A percentile compares a stretch with the other conserved stretches of the same genome.
Evolutionary conservation across 2,329 filamentous ascomycete genomes (phyloP).

Genomic region (Colletotrichum noveboracense): DNA sequence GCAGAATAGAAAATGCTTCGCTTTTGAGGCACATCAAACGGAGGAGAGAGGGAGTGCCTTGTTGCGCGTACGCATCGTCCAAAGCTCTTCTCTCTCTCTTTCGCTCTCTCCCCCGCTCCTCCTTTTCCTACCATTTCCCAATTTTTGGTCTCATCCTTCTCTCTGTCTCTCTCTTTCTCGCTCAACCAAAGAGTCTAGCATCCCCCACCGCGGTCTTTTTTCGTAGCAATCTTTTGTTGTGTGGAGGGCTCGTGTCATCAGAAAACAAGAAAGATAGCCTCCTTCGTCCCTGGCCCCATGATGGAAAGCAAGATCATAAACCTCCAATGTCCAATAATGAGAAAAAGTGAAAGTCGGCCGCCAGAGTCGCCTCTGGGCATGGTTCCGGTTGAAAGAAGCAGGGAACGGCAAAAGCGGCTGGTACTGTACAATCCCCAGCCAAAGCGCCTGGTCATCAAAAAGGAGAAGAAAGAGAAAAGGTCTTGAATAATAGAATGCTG

Average conservation of each 20-base stretch:
- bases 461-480: not conserved
- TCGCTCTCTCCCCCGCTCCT: not conserved
- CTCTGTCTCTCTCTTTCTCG: not conserved
- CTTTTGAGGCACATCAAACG: not conserved
- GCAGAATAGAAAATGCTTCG: not conserved
- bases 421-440: slow-evolving; percentile 22
- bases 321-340: not conserved
- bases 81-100: not conserved
- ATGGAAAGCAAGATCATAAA: not conserved
- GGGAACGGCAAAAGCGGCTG: not conserved
- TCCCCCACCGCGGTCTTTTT: slow-evolving; percentile 3
- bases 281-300: not conserved
- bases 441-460: not conserved
- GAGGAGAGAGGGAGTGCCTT: not conserved
- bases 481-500: not conserved
- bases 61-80: not conserved
- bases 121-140: not conserved
- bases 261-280: not conserved
- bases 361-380: slow-evolving; percentile 16
- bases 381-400: not conserved
- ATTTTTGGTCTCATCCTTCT: not conserved
- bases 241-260: not conserved
- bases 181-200: slow-evolving; percentile 15
- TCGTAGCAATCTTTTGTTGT: slow-evolving; percentile 16
- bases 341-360: slow-evolving; percentile 1